Evolutionary conservation across 257 asterid species (phyloP), one percentile per base, ranked within the genome.

Genomic region (Przewalskia tangutica): DNA sequence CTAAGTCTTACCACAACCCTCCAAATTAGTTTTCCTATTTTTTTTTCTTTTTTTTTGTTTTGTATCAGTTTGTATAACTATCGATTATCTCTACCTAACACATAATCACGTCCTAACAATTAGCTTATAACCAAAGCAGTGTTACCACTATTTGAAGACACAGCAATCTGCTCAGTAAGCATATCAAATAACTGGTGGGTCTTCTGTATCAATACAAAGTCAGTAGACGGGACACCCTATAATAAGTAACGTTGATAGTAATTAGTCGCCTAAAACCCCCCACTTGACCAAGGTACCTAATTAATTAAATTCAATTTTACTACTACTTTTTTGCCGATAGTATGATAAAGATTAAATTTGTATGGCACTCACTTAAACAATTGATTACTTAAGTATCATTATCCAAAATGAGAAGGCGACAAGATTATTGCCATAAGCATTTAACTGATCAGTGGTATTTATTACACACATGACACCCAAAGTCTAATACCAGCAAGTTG

Each of bases 401-500:
- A 48, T 11, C 40, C 48, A 73, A 65, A 73, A 48, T 73, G 5
- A 48, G 44, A 23, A 48, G 23, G 6, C 14, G 20, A 73, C 79
- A 48, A 23, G 18, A 48, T 62, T 20, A 73, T 23, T 73, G 23
- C 13, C 79, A 23, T 73, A 48, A 23, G 59, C 79, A 48, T 23
- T 73, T 46, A 71, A 71, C 14, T 50, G n/a, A 73, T 14, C 62
- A 50, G 44, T 48, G 46, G 34, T 73, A 73, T 62, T 85, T 79
- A 86, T 81, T 67, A 78, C 13, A 67, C 68, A 77, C 79, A 79
- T 71, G 59, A 73, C n/a, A 48, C 40, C 46, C 79, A 75, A 75
- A 62, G 50, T 1, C 6, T 56, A 56, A 56, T 13, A 6, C 63
- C 8, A 6, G 63, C 63, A 56, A 56, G 27, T n/a, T 8, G 62